Percentiles rank a stretch among this genome's conserved stretches.
phyloP scores from a whole-genome alignment of 208 protist species.

The Trypanosoma caninum region DNA sequence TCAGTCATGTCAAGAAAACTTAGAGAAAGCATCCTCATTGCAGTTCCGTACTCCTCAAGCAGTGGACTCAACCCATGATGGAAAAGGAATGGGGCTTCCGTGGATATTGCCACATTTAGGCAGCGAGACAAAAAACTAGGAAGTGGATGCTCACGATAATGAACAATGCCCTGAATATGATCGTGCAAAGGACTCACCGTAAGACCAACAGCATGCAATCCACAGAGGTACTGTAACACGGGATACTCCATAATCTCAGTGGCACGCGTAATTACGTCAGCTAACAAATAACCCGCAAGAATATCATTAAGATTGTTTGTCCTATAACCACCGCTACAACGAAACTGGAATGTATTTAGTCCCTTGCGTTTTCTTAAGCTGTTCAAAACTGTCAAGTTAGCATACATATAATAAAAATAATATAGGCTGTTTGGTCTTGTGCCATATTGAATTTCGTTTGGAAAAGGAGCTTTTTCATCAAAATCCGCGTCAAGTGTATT shows the following conservation, averaged over 20 bases:
- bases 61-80: conserved; percentile 81
- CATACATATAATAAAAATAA: conserved; percentile 98
- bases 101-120: conserved; percentile 96
- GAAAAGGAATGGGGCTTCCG: conserved; percentile 94
- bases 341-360: conserved; percentile 84
- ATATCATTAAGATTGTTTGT: conserved; percentile 88
- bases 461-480: conserved; percentile 39
- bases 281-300: conserved; percentile 92
- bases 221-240: conserved; percentile 97
- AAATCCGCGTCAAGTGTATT: conserved; percentile 55
- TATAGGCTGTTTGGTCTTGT: conserved; percentile 96
- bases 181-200: conserved; percentile 97
- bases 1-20: conserved; percentile 87
- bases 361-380: conserved; percentile 71
- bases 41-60: conserved; percentile 89
- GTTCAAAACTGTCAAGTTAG: conserved; percentile 97
- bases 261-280: conserved; percentile 95
- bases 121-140: conserved; percentile 93
- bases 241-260: conserved; percentile 92
- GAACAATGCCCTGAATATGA: conserved; percentile 93
- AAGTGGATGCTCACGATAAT: conserved; percentile 94
- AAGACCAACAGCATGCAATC: conserved; percentile 95
- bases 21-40: conserved; percentile 83
- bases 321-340: conserved; percentile 91
- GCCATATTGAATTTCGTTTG: conserved; percentile 56